Base-by-base conservation (phyloP, 768 basidiomycete genomes). In the Grammothele lineata region DNA sequence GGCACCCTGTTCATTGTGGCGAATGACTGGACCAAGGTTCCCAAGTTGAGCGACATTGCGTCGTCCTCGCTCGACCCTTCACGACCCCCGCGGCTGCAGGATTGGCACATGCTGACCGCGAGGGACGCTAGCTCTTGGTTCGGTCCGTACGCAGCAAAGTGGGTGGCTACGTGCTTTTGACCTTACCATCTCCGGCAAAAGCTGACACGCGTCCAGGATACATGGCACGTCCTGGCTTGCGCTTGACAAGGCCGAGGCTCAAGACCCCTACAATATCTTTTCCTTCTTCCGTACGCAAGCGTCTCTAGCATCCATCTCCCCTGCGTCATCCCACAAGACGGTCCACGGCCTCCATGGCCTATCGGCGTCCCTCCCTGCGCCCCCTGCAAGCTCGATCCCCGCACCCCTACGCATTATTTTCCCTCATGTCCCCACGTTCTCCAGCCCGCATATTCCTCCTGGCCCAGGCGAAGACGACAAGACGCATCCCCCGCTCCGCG, bases 231-330 rank as follows among this genome's bases (percentile, higher is more conserved):
- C 56, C 12, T 63, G 62, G 79, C 72, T 87, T 58, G 72, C 78
- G 39, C 73, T 73, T 4, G 81, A 84, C 48, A 50, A 30, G 17
- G 53, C 61, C 39, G 52, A 55, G 42, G 41, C 51, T 17, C 45
- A 64, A 75, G 84, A 84, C 61, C 81, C 85, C 50, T 78, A 83
- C 49, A 83, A 88, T 3, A 67, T 92, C 45, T 75, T 91, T 25
- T 78, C 89, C 5, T 71, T 95, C 26, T 87, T 85, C 83, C 76
- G 86, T 36, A 80, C 79, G 0, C 86, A 92, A 64, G 80, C 80
- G 47, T 49, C 58, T n/a, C 48, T 58, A 42, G 45, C 37, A 9
- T 50, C 49, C 4, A 10, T 56, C 22, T 39, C 54, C 19, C 44
- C 55, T 4, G 49, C 57, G 12, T 33, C 51, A 18, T 52, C 60